phyloP scores from a whole-genome alignment of 495 filamentous ascomycete species.

The Trichocladium antarcticum region DNA sequence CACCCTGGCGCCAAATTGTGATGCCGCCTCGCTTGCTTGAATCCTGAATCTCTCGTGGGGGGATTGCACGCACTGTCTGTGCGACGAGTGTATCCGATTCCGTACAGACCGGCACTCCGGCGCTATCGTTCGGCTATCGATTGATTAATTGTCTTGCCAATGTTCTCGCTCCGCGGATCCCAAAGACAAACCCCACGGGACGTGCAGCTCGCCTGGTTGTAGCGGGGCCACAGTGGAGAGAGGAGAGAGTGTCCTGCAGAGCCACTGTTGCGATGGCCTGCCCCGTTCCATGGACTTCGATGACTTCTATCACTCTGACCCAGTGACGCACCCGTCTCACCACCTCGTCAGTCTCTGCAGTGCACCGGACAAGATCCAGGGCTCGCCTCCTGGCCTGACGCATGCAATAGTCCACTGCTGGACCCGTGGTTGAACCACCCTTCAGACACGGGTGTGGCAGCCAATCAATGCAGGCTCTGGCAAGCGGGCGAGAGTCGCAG shows the following conservation, averaged over 20 bases:
- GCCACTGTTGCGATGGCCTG: background rate
- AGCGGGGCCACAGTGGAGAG: background rate
- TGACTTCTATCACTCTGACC: background rate
- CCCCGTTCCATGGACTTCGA: background rate
- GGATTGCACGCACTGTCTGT: no score
- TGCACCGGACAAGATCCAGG: no score
- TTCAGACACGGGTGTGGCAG: conserved; percentile 6
- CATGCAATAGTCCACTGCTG: background rate
- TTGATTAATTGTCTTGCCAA: no score
- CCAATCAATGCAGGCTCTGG: conserved; percentile 13
- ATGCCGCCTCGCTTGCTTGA: no score
- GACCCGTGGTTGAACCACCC: background rate
- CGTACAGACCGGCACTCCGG: no score
- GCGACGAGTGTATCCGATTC: no score
- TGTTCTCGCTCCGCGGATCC: background rate
- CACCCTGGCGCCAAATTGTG: background rate
- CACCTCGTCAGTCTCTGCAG: no score
- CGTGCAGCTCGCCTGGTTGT: background rate
- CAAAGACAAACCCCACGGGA: background rate
- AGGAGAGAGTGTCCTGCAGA: background rate
- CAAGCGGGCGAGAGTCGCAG: background rate
- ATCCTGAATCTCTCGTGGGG: no score
- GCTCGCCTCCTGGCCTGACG: background rate
- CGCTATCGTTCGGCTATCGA: no score
- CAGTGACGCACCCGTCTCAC: no score